A percentile compares a stretch with the other conserved stretches of the same genome.
Evolutionary conservation across 768 basidiomycete species (phyloP).

Genomic region (Roridomyces roridus): DNA sequence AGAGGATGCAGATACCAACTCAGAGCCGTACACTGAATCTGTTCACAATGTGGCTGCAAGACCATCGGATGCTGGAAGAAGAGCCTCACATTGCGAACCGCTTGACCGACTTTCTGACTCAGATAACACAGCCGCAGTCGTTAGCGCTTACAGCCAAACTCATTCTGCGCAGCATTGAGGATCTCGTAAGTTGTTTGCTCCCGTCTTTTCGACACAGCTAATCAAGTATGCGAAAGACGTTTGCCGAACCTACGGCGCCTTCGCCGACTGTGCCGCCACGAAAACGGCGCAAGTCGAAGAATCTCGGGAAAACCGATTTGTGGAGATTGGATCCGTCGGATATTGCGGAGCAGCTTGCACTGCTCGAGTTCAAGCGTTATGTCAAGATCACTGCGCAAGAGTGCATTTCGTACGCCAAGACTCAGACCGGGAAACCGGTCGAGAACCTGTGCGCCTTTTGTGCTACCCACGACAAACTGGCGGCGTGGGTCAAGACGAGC

Average conservation of each 20-base stretch:
- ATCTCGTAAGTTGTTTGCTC: conserved; percentile 50
- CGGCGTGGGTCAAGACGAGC: conserved; percentile 70
- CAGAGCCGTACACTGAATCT: conserved; percentile 65
- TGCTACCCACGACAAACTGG: conserved; percentile 65
- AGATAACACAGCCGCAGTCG: conserved; percentile 44
- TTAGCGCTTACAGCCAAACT: conserved; percentile 52
- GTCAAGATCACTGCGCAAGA: conserved; percentile 73
- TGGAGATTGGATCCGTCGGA: conserved; percentile 69
- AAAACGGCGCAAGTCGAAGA: conserved; percentile 52
- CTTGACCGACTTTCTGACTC: conserved; percentile 60
- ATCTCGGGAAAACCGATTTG: conserved; percentile 61
- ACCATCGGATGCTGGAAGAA: conserved; percentile 66
- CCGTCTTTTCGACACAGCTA: conserved; percentile 1
- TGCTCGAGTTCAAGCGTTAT: conserved; percentile 76
- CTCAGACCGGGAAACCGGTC: conserved; percentile 41
- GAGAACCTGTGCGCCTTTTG: conserved; percentile 60
- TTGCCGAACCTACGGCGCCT: conserved; percentile 37
- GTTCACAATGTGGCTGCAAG: conserved; percentile 66
- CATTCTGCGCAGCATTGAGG: conserved; percentile 59
- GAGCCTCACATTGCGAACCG: conserved; percentile 65
- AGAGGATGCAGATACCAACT: conserved; percentile 63
- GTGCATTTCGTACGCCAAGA: conserved; percentile 69
- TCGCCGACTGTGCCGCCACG: conserved; percentile 33
- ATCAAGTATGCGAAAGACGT: conserved; percentile 42
- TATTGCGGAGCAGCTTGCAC: conserved; percentile 82